Evolutionary conservation across 2,329 filamentous ascomycete species (phyloP).

Genomic region (Bipolaris sorokiniana): DNA sequence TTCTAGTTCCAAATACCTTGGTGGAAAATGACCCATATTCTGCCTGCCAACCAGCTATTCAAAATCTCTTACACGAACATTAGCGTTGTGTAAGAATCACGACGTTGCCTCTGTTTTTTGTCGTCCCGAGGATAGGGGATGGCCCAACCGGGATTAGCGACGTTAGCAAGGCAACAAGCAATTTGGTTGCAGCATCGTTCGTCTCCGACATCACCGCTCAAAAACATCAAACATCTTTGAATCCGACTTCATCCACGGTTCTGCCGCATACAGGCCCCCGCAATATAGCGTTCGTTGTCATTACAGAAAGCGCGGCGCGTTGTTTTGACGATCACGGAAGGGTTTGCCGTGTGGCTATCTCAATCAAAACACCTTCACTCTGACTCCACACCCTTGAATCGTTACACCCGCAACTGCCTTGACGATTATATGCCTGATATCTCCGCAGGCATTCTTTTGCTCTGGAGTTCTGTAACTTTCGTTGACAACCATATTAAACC

Average conservation of each 20-base stretch:
- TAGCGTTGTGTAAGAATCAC: not conserved
- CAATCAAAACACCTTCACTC: not conserved
- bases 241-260: too few species aligned
- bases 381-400: conserved; percentile 2
- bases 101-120: not conserved
- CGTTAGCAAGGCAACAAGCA: not conserved
- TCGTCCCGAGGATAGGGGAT: conserved; percentile 3
- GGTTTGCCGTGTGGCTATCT: conserved; percentile 9
- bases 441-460: not conserved
- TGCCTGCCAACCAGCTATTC: not conserved
- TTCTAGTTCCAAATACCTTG: too few species aligned
- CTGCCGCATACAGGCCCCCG: not conserved
- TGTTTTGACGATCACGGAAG: not conserved
- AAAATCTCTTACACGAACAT: not conserved
- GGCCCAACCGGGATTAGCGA: conserved; percentile 9
- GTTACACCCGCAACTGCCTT: not conserved
- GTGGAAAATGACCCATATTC: too few species aligned
- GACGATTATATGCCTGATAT: not conserved
- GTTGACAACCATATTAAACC: not conserved
- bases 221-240: not conserved
- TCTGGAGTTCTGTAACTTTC: not conserved
- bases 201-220: not conserved
- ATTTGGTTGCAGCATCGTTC: not conserved
- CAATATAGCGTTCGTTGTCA: not conserved
- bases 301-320: conserved; percentile 1